A percentile compares a stretch with the other conserved stretches of the same genome.
phyloP scores from a whole-genome alignment of 179 eudicot genomes.

The Amaranthus tricolor region DNA sequence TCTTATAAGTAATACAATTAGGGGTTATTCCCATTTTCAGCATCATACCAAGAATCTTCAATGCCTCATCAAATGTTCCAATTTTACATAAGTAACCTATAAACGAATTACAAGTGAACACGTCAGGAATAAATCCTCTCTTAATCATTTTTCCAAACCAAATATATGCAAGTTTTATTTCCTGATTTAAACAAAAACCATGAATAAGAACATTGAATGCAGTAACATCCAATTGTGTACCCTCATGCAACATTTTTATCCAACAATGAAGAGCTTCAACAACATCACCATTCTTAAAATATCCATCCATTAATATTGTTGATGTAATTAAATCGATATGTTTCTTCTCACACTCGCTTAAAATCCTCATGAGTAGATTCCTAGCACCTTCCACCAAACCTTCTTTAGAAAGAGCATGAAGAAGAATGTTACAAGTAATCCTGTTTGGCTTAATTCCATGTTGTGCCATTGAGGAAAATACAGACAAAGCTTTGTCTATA shows the following conservation, averaged over 20 bases:
- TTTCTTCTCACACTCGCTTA: slow-evolving; percentile 29
- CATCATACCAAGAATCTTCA: slow-evolving; percentile 51
- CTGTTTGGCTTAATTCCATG: slow-evolving; percentile 52
- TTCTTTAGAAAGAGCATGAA: slow-evolving; percentile 72
- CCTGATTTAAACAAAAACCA: slow-evolving; percentile 51
- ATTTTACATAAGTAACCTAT: slow-evolving; percentile 50
- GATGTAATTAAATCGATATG: slow-evolving; percentile 44
- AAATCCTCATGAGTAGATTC: slow-evolving; percentile 49
- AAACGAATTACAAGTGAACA: slow-evolving; percentile 59
- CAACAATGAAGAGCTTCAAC: slow-evolving; percentile 43
- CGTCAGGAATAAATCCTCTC: slow-evolving; percentile 58
- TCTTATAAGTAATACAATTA: slow-evolving; percentile 51
- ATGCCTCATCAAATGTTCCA: slow-evolving; percentile 53
- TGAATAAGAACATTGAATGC: slow-evolving; percentile 68
- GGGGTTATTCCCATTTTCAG: slow-evolving; percentile 55
- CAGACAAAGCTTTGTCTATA: slow-evolving; percentile 59
- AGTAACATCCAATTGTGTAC: slow-evolving; percentile 41
- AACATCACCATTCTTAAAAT: slow-evolving; percentile 53
- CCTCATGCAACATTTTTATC: slow-evolving; percentile 40
- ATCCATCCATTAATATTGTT: slow-evolving; percentile 66
- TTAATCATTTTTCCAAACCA: slow-evolving; percentile 57
- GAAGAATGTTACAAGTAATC: slow-evolving; percentile 65
- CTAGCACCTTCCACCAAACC: slow-evolving; percentile 58
- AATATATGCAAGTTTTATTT: slow-evolving; percentile 41
- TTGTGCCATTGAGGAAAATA: slow-evolving; percentile 54